Evolutionary conservation across 73 alveolate genomes (phyloP), one percentile per base, ranked within the genome.

Genomic region (Urostyla sp.): DNA sequence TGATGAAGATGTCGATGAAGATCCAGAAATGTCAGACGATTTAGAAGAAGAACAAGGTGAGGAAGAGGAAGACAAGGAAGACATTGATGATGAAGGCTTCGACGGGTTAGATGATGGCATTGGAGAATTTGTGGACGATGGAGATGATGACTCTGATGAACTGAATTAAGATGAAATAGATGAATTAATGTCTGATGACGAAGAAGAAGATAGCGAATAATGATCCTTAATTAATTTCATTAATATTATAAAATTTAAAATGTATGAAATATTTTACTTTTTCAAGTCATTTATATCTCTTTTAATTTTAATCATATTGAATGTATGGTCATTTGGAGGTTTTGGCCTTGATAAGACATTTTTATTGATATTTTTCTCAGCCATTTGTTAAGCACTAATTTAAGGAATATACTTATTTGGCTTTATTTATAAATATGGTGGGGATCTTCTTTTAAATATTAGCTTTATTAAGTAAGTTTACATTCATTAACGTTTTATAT

Each of bases 251-350:
- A 43, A 66, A 21, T 66, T 66, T 28, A 66, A 66, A 66, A 66
- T 66, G 80, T 66, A 66, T 66, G 80, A 66, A 24, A 51, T 38
- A 10, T 66, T 66, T 66, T 66, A 66, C 44, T 35, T 43, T 5
- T 6, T 18, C 4, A 37, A 45, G n/a, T 21, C 27, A 4, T 4
- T 66, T 2, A 31, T 66, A 1, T 18, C 38, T 4, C 1, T 34
- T 4, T 44, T 66, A 10, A 11, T 54, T 18, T 24, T 66, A 8
- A 13, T 37, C n/a, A 27, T 66, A 2, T 40, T 66, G 3, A 66
- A 66, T 21, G 27, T 72, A 7, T 81, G 91, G 91, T 49, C 85
- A 26, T 81, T 81, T 36, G 91, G 91, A 15, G 91, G 91, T 18
- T 81, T 81, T 37, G 91, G 91, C 46, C 57, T 81, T 0, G 91